Base-by-base conservation (phyloP, 768 basidiomycete species). In the Baorangia bicolor region DNA sequence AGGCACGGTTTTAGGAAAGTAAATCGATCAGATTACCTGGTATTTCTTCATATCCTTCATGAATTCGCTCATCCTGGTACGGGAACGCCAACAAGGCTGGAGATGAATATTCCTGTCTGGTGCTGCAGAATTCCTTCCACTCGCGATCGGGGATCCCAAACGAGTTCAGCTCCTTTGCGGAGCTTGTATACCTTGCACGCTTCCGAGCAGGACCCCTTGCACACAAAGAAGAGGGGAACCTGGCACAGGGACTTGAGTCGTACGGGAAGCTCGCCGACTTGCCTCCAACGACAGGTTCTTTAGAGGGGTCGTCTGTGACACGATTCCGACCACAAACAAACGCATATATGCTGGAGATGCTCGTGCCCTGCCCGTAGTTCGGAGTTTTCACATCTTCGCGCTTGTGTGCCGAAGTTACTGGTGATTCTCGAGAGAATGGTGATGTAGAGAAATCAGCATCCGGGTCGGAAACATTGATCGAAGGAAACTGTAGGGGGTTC, bases 401-500 rank as follows among this genome's bases (percentile, higher is more conserved):
- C 30, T 33, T 51, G 27, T 23, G n/a, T 13, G 16, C 40, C 3
- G 35, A n/a, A 5, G 27, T 42, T 3, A 41, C 28, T 16, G 46
- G 13, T 20, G 59, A 42, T 39, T 57, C 50, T 45, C 33, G 53
- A 30, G 54, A 38, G 46, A 45, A 52, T 34, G 56, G 27, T n/a
- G 33, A 43, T 12, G 57, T 12, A n/a, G 55, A 46, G 18, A 40
- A 18, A 38, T 57, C 34, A 10, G 20, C 30, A 44, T 50, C 59
- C 45, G 20, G 50, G 43, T 39, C 30, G 16, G 48, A 21, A 49
- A n/a, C 47, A 18, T 23, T 7, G 3, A 16, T 13, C 11, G 55
- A 38, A 64, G 56, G 47, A 49, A 58, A 52, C 51, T 63, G 65
- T 45, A 61, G 54, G 55, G 64, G 54, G 23, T 74, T 62, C 14